These are phyloP conservation scores for Huntiella bhutanensis DNA, from an alignment of 2,329 filamentous ascomycete species.

Conservation along the genomic window DNA sequence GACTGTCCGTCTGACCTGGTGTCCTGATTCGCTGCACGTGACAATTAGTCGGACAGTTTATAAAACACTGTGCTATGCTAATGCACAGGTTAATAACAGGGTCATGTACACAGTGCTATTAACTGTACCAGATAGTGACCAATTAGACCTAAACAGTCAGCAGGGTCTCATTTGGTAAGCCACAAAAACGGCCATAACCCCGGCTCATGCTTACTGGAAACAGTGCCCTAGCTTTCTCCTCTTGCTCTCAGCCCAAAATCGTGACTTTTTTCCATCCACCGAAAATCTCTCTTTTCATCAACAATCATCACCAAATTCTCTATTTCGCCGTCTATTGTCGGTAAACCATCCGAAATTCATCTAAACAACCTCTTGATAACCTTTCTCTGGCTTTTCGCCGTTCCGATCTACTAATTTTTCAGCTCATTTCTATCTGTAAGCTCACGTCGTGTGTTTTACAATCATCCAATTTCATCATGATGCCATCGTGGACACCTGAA, in stretches of 20 bases:
- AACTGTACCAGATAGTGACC: neutral
- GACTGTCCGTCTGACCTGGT: neutral
- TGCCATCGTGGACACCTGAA: slow-evolving; percentile 3
- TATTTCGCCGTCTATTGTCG: neutral
- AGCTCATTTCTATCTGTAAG: neutral
- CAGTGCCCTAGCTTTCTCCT: neutral
- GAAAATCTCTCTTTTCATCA: neutral
- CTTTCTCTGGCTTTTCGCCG: neutral
- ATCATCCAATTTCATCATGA: neutral
- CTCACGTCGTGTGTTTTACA: no score
- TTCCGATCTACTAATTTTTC: slow-evolving; percentile 7
- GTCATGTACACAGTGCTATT: neutral
- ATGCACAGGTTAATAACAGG: no score
- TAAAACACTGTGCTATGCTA: neutral
- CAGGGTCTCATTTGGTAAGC: neutral
- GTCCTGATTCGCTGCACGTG: neutral
- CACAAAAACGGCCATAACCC: neutral
- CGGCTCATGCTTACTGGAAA: no score
- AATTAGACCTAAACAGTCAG: slow-evolving; percentile 3
- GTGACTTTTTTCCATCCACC: neutral
- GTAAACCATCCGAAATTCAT: neutral
- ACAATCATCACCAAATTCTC: neutral
- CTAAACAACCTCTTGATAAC: neutral
- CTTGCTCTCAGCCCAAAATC: neutral
- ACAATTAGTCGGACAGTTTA: neutral